Percentiles rank a stretch among this genome's conserved stretches.
phyloP scores from a whole-genome alignment of 768 basidiomycete genomes.

The Tulasnella sp. region DNA sequence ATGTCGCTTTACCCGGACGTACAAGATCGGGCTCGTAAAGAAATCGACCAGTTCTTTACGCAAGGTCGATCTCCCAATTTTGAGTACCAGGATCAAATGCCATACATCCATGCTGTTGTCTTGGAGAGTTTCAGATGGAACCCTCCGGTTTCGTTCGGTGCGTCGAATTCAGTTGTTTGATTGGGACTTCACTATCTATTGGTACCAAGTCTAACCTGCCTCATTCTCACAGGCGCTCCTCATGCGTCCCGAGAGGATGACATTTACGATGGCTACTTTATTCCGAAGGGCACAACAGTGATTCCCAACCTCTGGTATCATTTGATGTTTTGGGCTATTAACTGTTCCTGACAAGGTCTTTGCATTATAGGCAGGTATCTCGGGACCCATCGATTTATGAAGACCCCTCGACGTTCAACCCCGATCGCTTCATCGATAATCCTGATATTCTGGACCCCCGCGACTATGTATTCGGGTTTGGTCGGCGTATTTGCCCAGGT shows the following conservation, averaged over 20 bases:
- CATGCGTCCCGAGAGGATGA: conserved; percentile 14
- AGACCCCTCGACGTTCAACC: not conserved
- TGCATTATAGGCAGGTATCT: not conserved
- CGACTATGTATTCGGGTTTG: not conserved
- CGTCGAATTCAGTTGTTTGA: not conserved
- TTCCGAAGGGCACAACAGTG: conserved; percentile 15
- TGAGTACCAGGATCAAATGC: not conserved
- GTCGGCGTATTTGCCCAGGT: conserved; percentile 11
- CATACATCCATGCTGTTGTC: conserved; percentile 9
- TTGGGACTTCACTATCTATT: not conserved
- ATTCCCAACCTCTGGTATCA: not conserved
- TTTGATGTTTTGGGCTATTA: not conserved
- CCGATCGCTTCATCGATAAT: not conserved
- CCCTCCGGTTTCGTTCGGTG: not conserved
- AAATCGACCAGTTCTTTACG: conserved; percentile 10
- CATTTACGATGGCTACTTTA: conserved; percentile 16
- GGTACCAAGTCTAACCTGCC: not conserved
- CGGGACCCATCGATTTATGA: not conserved
- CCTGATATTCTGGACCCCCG: not conserved
- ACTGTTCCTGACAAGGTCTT: too few species aligned
- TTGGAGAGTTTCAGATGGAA: conserved; percentile 6
- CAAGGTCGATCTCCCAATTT: not conserved
- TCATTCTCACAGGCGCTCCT: not conserved
- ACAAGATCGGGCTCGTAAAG: not conserved
- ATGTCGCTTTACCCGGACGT: conserved; percentile 18